Conservation (phyloP, 805 yeast genomes). For the Groenewaldozyma salmanticensis region DNA sequence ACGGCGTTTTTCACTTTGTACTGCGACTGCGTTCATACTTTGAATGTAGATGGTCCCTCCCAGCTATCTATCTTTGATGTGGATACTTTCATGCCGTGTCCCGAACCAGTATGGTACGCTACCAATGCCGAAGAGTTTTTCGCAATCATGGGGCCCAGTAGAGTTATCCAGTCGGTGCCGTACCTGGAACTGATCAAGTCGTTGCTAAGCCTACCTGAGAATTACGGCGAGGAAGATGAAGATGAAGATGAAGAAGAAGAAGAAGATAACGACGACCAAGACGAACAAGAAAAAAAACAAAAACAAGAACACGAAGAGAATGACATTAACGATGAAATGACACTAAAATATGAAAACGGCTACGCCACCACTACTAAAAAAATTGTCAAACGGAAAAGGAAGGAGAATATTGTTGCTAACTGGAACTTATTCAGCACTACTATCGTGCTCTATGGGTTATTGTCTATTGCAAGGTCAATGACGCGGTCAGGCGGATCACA, state of each 20-base stretch:
- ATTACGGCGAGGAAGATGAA: constrained; percentile 13
- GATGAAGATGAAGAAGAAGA: not conserved
- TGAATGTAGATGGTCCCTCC: constrained; percentile 6
- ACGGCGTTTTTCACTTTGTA: constrained; percentile 21
- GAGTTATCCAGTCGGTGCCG: constrained; percentile 19
- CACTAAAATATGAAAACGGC: too few species aligned
- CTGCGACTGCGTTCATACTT: constrained; percentile 19
- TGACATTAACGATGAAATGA: too few species aligned
- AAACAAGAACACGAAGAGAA: too few species aligned
- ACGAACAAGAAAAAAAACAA: too few species aligned
- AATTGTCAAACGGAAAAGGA: too few species aligned
- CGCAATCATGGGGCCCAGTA: constrained; percentile 18
- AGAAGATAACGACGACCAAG: not conserved
- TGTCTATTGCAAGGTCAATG: constrained; percentile 19
- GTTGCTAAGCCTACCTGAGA: constrained; percentile 22
- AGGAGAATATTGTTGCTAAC: not conserved
- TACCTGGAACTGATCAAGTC: constrained; percentile 24
- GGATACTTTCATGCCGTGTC: constrained; percentile 23
- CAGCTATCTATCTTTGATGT: constrained; percentile 22
- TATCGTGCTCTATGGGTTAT: constrained; percentile 21
- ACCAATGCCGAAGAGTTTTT: constrained; percentile 19
- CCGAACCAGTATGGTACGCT: constrained; percentile 24
- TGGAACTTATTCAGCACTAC: constrained; percentile 19
- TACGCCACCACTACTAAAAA: too few species aligned
- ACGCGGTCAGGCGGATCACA: constrained; percentile 5